Base-by-base conservation (phyloP, 257 asterid species). In the Solanum neorickii region DNA sequence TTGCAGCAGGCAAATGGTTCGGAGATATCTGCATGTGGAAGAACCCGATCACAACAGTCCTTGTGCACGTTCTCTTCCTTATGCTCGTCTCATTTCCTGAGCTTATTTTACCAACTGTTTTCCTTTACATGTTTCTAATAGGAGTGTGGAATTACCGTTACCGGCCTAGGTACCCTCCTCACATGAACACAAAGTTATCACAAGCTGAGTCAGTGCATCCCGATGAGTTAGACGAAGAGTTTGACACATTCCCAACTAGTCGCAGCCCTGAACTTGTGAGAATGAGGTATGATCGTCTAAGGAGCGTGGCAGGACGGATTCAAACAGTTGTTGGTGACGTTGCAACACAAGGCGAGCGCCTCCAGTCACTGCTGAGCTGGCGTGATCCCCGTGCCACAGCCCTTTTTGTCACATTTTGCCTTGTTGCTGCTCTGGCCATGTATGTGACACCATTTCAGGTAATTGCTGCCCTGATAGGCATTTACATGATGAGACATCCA, bases 241-340 rank as follows among this genome's bases (percentile, higher is more conserved):
- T 95, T 21, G 99, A 96, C 91, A 90, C 98, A 0, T 94, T 93
- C 72, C 99, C 99, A 0, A 96, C 98, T 0, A 92, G 90, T 85
- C 93, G 96, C 3, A 92, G 91, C 66, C 99, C 99, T 0, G 99
- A 96, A 23, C 23, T 95, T 88, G 94, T 96, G 16, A 87, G 97
- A 47, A 91, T 93, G 94, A 96, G 99, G 92, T 95, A 96, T 82
- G 99, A 96, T 62, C 91, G 98, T 3, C 92, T 96, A 83, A 93
- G 99, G 92, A 94, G 96, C 12, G 96, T 96, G 77, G 98, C 98
- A 6, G 98, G 98, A 23, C 91, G 98, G 70, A 93, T 95, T 11
- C 98, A 96, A 92, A 96, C 97, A 0, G 98, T 95, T 1, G 96
- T 95, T n/a, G 98, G 99, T 2, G 98, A 95, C n/a, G 66, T 96